Percentiles rank a stretch among this genome's conserved stretches.
phyloP scores from a whole-genome alignment of 139 green algal genomes.

The Picochlorum costavermella region DNA sequence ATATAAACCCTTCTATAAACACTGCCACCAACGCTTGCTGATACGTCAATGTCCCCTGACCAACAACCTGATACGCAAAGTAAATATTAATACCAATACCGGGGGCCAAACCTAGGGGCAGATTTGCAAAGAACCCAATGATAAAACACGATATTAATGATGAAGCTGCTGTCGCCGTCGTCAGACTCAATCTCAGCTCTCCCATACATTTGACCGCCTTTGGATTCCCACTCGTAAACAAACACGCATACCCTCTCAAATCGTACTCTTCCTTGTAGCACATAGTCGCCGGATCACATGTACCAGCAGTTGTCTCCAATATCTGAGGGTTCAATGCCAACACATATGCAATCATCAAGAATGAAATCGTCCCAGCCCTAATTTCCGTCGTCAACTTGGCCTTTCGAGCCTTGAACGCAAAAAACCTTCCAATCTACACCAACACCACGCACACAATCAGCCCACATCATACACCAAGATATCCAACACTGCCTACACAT shows the following conservation, averaged over 20 bases:
- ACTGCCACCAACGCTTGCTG: conserved; percentile 43
- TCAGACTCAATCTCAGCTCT: conserved; percentile 34
- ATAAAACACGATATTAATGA: conserved; percentile 57
- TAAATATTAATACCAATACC: conserved; percentile 54
- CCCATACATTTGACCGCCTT: conserved; percentile 19
- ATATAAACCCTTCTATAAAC: conserved; percentile 72
- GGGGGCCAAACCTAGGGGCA: conserved; percentile 63
- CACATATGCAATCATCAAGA: conserved; percentile 72
- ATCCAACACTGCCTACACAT: background rate
- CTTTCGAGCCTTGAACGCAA: conserved; percentile 43
- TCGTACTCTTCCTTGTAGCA: conserved; percentile 21
- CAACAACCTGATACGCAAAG: conserved; percentile 34
- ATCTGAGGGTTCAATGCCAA: conserved; percentile 65
- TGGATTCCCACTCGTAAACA: conserved; percentile 8
- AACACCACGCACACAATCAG: background rate
- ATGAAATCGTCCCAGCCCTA: conserved; percentile 62
- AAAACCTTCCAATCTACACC: conserved; percentile 49
- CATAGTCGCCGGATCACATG: conserved; percentile 36
- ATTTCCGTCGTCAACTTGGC: conserved; percentile 55
- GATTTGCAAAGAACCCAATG: conserved; percentile 61
- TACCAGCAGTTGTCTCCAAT: conserved; percentile 54
- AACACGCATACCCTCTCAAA: conserved; percentile 12
- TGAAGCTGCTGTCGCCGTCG: conserved; percentile 59
- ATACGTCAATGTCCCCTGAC: conserved; percentile 36
- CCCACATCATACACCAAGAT: too few relatives aligned